phyloP scores from a whole-genome alignment of 225 moss, liverwort and hornwort species.

The Thuidium tamariscinum region DNA sequence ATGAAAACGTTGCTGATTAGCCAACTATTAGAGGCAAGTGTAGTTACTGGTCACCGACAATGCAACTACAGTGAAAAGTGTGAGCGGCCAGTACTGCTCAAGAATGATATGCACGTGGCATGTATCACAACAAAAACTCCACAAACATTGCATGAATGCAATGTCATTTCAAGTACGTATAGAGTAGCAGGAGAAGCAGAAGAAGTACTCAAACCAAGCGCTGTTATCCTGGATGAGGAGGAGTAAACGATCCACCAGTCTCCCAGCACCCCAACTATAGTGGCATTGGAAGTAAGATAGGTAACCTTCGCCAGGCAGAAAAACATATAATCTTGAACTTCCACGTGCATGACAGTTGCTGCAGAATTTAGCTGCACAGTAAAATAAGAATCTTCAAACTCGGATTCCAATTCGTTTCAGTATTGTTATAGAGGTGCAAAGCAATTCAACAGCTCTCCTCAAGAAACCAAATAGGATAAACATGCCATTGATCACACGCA shows the following conservation, averaged over 20 bases:
- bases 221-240: slow-evolving; percentile 60
- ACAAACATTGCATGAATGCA: background rate
- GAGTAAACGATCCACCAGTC: slow-evolving; percentile 88
- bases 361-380: slow-evolving; percentile 12
- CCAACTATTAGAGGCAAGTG: background rate
- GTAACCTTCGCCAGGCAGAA: slow-evolving; percentile 77
- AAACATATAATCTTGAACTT: slow-evolving; percentile 73
- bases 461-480: background rate
- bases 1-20: background rate
- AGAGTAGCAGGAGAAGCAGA: background rate
- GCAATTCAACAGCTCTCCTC: background rate
- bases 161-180: background rate
- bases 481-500: background rate
- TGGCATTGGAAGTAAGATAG: slow-evolving; percentile 58
- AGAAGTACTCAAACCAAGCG: slow-evolving; percentile 40
- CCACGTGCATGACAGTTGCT: slow-evolving; percentile 73
- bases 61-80: background rate
- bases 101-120: background rate
- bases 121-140: background rate
- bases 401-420: background rate
- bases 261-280: slow-evolving; percentile 60
- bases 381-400: background rate
- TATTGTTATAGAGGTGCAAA: background rate
- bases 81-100: background rate
- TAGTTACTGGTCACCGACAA: background rate